These are phyloP conservation scores for Balakata baccata DNA, from an alignment of 345 rosid species.

Conservation along the genomic window DNA sequence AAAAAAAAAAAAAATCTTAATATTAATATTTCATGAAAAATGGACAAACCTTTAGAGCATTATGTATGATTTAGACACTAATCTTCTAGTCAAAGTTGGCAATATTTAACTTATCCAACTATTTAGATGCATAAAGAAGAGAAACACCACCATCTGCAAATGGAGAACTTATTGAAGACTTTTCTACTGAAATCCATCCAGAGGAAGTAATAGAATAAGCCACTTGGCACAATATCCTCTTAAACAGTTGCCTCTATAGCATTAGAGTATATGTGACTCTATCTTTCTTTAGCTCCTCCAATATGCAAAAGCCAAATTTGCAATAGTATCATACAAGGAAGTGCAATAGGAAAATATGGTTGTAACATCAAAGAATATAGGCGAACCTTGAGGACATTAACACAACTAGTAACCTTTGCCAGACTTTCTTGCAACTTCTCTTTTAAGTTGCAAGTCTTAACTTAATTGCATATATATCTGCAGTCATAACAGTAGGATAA, in stretches of 20 bases:
- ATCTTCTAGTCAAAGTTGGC: constrained; percentile 90
- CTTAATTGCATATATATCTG: constrained; percentile 80
- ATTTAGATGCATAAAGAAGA: constrained; percentile 84
- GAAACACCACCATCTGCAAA: constrained; percentile 90
- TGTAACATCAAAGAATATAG: not conserved
- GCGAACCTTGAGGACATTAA: constrained; percentile 88
- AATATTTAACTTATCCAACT: constrained; percentile 75
- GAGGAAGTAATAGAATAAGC: not conserved
- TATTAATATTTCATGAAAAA: too few relatives aligned
- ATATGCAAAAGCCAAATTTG: constrained; percentile 44
- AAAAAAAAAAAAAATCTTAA: too few relatives aligned
- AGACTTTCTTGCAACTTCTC: constrained; percentile 93
- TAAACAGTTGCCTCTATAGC: constrained; percentile 98
- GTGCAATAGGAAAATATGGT: not conserved
- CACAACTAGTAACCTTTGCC: constrained; percentile 94
- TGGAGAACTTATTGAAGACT: not conserved
- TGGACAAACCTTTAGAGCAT: constrained; percentile 78
- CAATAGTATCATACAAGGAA: not conserved
- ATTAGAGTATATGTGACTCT: constrained; percentile 92
- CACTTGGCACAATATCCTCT: constrained; percentile 98
- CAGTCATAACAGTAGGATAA: constrained; percentile 1
- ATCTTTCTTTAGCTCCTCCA: constrained; percentile 98
- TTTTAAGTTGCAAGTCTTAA: constrained; percentile 77
- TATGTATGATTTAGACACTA: constrained; percentile 93
- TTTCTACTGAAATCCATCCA: too few relatives aligned